phyloP scores from a whole-genome alignment of 2,329 filamentous ascomycete species.

The Neocucurbitaria cava region DNA sequence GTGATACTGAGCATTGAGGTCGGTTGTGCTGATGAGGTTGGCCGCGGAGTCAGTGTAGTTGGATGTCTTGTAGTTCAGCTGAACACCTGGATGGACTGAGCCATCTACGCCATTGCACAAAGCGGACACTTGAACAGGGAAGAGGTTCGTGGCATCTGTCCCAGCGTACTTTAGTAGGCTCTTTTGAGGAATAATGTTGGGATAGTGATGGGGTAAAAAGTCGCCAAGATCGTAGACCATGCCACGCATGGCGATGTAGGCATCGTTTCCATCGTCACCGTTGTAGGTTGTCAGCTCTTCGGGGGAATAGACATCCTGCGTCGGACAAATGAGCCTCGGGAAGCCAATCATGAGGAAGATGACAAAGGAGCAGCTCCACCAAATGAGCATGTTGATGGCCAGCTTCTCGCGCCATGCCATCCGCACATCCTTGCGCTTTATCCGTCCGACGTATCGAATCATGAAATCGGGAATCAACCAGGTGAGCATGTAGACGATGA shows the following conservation, averaged over 20 bases:
- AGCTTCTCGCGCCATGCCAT: constrained; percentile 96
- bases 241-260: constrained; percentile 85
- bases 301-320: constrained; percentile 83
- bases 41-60: constrained; percentile 71
- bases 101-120: constrained; percentile 82
- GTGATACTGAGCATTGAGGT: constrained; percentile 82
- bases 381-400: constrained; percentile 97
- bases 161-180: constrained; percentile 82
- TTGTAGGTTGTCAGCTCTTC: constrained; percentile 76
- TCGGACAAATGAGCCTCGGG: constrained; percentile 87
- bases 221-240: constrained; percentile 82
- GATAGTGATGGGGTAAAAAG: constrained; percentile 82
- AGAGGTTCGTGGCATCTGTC: constrained; percentile 83
- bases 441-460: constrained; percentile 78
- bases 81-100: constrained; percentile 73
- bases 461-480: constrained; percentile 87
- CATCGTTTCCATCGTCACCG: constrained; percentile 69
- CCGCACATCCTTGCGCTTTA: constrained; percentile 90
- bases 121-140: constrained; percentile 92
- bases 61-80: constrained; percentile 79
- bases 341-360: constrained; percentile 92
- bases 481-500: constrained; percentile 81
- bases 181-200: constrained; percentile 66
- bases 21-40: constrained; percentile 69
- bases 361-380: constrained; percentile 78